Evolutionary conservation across 139 green algal genomes (phyloP).

Genomic region (Gonium pectorale): DNA sequence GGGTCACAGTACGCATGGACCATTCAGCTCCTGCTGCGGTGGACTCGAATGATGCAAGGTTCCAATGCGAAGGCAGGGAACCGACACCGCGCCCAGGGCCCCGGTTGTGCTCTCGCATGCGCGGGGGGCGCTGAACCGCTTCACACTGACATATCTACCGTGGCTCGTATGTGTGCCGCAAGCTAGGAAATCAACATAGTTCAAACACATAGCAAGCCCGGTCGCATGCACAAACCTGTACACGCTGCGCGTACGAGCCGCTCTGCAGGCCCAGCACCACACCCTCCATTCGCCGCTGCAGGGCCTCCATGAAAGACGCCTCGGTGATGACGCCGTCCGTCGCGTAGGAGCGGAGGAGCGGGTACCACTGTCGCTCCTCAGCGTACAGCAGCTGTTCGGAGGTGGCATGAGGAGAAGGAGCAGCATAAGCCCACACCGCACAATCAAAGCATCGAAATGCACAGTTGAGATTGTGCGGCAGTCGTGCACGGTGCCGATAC

Average conservation of each 20-base stretch:
- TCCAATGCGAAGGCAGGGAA: neutral
- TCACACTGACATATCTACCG: neutral
- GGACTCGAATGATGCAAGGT: neutral
- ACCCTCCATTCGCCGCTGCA: slow-evolving; percentile 90
- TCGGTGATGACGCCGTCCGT: slow-evolving; percentile 60
- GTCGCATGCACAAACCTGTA: slow-evolving; percentile 65
- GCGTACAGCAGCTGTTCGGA: slow-evolving; percentile 66
- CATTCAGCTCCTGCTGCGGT: neutral
- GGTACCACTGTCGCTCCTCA: slow-evolving; percentile 76
- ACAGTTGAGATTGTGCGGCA: no score
- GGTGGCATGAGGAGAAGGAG: neutral
- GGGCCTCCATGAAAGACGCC: slow-evolving; percentile 74
- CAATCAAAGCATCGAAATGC: no score
- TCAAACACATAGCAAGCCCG: neutral
- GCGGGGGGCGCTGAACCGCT: neutral
- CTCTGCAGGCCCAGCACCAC: slow-evolving; percentile 83
- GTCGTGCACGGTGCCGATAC: no score
- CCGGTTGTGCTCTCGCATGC: neutral
- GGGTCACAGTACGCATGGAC: neutral
- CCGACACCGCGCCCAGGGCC: neutral
- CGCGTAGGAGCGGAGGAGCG: slow-evolving; percentile 50
- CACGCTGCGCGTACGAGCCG: slow-evolving; percentile 82
- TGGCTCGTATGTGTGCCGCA: neutral
- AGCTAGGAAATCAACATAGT: neutral
- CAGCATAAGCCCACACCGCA: neutral